phyloP scores from a whole-genome alignment of 148 eudicot genomes.

The Simmondsia chinensis region DNA sequence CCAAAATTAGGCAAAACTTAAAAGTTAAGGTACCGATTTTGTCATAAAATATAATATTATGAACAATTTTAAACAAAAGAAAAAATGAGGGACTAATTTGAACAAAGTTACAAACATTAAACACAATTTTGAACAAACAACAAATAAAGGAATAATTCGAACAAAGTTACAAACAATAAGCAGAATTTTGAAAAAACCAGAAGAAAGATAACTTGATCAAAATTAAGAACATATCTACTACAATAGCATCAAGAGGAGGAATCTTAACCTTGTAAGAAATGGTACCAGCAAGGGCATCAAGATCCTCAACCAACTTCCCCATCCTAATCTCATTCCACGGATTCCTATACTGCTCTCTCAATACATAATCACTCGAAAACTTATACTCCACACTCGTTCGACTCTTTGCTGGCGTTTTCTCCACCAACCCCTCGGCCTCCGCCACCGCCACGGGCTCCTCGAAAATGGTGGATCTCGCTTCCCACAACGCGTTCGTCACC shows the following conservation, averaged over 20 bases:
- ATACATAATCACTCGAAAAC: conserved; percentile 53
- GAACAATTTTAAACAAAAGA: no score
- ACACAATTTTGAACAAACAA: no score
- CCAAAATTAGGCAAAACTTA: no score
- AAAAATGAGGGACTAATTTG: no score
- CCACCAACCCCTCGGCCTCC: conserved; percentile 19
- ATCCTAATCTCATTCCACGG: conserved; percentile 84
- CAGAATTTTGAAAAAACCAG: no score
- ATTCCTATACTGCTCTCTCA: conserved; percentile 84
- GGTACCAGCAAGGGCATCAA: conserved; percentile 94
- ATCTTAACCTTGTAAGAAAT: conserved; percentile 80
- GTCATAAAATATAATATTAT: no score
- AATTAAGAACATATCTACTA: neutral
- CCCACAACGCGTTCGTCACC: conserved; percentile 88
- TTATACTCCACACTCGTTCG: conserved; percentile 61
- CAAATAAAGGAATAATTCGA: no score
- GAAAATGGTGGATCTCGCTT: conserved; percentile 60
- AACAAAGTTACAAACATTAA: no score
- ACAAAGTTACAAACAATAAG: no score
- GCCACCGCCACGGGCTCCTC: conserved; percentile 15
- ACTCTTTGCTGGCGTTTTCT: conserved; percentile 53
- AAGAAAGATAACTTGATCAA: neutral
- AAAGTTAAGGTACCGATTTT: no score
- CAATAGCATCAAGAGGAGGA: no score
- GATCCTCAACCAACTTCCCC: conserved; percentile 91